Evolutionary conservation across 2,329 filamentous ascomycete genomes (phyloP).

Genomic region (Clarireedia homoeocarpa): DNA sequence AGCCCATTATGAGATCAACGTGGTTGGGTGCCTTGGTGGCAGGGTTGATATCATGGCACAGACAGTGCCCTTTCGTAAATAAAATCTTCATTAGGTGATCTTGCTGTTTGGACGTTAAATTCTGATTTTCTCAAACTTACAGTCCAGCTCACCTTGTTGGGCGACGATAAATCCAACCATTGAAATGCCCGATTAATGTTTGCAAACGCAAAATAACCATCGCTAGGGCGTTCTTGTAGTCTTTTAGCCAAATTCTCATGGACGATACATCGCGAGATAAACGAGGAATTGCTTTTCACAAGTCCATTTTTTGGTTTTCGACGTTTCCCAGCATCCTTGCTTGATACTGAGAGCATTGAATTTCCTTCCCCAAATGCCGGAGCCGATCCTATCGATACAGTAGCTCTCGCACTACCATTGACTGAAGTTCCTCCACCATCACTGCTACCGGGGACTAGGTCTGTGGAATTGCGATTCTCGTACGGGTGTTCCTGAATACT

Average conservation of each 20-base stretch:
- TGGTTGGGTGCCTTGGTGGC: constrained; percentile 72
- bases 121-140: not conserved
- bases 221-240: constrained; percentile 66
- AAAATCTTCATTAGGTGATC: constrained; percentile 93
- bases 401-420: constrained; percentile 34
- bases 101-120: constrained; percentile 42
- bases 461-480: constrained; percentile 52
- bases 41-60: constrained; percentile 88
- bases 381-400: constrained; percentile 31
- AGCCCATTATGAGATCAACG: constrained; percentile 89
- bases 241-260: constrained; percentile 76
- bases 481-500: constrained; percentile 56
- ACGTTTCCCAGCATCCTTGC: constrained; percentile 70
- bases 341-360: constrained; percentile 54
- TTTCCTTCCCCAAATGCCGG: constrained; percentile 86
- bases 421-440: constrained; percentile 45
- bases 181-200: constrained; percentile 95
- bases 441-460: constrained; percentile 50
- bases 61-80: constrained; percentile 91
- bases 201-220: constrained; percentile 83
- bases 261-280: constrained; percentile 91
- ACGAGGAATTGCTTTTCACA: constrained; percentile 96
- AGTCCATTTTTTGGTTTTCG: constrained; percentile 98
- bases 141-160: constrained; percentile 47
- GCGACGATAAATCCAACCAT: constrained; percentile 83